Evolutionary conservation across 106 monocot species (phyloP).

Genomic region (Dactylorhiza incarnata): DNA sequence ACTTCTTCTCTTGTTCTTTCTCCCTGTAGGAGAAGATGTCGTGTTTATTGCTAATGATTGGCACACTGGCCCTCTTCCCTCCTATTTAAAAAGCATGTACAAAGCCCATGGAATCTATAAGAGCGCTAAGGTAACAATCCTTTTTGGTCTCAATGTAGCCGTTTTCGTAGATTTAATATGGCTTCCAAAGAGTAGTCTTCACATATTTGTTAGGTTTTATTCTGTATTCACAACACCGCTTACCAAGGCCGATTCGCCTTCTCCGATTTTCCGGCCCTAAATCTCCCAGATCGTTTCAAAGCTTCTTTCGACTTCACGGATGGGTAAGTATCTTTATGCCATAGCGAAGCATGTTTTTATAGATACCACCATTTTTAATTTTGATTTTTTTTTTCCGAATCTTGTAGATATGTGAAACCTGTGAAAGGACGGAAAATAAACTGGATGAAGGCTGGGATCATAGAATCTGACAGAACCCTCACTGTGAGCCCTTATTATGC

Average conservation of each 20-base stretch:
- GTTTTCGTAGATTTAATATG: background rate
- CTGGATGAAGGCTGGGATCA: slow-evolving; percentile 89
- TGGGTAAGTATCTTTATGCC: slow-evolving; percentile 35
- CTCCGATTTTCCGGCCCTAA: slow-evolving; percentile 56
- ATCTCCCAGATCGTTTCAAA: slow-evolving; percentile 68
- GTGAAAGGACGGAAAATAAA: slow-evolving; percentile 93
- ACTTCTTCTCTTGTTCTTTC: background rate
- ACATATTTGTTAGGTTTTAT: slow-evolving; percentile 46
- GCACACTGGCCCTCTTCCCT: slow-evolving; percentile 74
- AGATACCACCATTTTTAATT: background rate
- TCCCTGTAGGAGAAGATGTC: slow-evolving; percentile 75
- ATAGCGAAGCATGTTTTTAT: background rate
- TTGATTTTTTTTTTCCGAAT: background rate
- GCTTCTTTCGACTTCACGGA: slow-evolving; percentile 84
- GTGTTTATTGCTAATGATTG: slow-evolving; percentile 89
- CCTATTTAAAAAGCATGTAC: slow-evolving; percentile 76
- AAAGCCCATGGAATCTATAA: slow-evolving; percentile 64
- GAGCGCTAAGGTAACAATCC: slow-evolving; percentile 55
- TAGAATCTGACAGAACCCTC: slow-evolving; percentile 50
- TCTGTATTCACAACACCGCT: slow-evolving; percentile 93
- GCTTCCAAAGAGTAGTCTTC: slow-evolving; percentile 1
- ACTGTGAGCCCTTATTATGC: slow-evolving; percentile 90
- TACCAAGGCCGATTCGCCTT: slow-evolving; percentile 86
- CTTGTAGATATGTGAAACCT: slow-evolving; percentile 65
- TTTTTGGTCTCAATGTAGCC: background rate